These are phyloP conservation scores for Podospora conica DNA, from an alignment of 495 filamentous ascomycete species.

Conservation along the genomic window DNA sequence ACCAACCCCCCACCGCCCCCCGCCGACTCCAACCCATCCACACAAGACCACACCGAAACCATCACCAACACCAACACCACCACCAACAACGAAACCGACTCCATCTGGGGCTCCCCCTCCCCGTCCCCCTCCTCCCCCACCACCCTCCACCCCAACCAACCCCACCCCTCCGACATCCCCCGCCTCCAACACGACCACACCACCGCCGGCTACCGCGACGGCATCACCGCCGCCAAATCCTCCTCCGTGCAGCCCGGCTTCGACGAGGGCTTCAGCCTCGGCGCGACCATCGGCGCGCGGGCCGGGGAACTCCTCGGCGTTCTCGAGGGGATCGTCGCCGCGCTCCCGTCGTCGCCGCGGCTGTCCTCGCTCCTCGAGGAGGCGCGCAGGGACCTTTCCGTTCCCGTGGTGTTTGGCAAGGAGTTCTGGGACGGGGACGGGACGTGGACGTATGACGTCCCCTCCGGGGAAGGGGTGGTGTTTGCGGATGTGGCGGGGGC, in stretches of 20 bases:
- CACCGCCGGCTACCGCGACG: slow-evolving; percentile 87
- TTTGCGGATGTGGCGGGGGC: slow-evolving; percentile 50
- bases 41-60: not conserved
- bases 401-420: slow-evolving; percentile 56
- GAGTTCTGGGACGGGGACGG: slow-evolving; percentile 56
- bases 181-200: slow-evolving; percentile 66
- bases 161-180: slow-evolving; percentile 63
- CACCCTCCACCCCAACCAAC: not conserved
- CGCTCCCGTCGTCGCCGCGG: slow-evolving; percentile 28
- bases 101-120: not conserved
- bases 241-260: slow-evolving; percentile 73
- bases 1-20: not conserved
- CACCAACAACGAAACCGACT: not conserved
- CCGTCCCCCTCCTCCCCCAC: not conserved
- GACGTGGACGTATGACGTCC: slow-evolving; percentile 55
- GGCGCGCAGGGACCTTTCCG: slow-evolving; percentile 55
- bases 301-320: slow-evolving; percentile 66
- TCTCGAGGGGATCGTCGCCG: slow-evolving; percentile 56
- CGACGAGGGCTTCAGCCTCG: slow-evolving; percentile 78
- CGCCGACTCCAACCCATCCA: not conserved
- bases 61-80: not conserved
- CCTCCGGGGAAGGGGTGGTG: slow-evolving; percentile 30
- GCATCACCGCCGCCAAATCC: slow-evolving; percentile 66
- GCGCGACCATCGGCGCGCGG: slow-evolving; percentile 66
- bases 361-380: slow-evolving; percentile 44